A percentile compares a stretch with the other conserved stretches of the same genome.
phyloP scores from a whole-genome alignment of 805 yeast genomes.

The Hagleromyces aurorensis region DNA sequence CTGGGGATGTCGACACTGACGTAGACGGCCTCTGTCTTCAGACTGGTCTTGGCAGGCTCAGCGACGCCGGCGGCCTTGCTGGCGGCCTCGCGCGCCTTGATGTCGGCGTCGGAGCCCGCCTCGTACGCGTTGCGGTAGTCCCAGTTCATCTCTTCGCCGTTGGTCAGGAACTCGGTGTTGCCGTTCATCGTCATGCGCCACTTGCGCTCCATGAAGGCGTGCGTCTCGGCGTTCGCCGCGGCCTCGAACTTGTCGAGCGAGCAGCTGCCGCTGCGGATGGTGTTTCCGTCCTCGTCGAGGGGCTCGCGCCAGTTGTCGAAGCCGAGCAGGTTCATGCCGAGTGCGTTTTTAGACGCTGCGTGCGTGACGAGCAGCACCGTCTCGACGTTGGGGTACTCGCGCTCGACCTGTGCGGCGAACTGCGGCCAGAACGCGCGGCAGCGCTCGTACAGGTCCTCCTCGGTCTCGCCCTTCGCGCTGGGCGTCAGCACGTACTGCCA shows the following conservation, averaged over 20 bases:
- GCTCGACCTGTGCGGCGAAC: constrained; percentile 53
- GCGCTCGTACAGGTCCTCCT: constrained; percentile 58
- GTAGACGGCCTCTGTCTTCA: constrained; percentile 38
- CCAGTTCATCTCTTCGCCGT: constrained; percentile 95
- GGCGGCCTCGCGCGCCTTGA: constrained; percentile 42
- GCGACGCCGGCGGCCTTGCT: constrained; percentile 12
- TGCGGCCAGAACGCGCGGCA: constrained; percentile 44
- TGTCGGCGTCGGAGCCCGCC: constrained; percentile 87
- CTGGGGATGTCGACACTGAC: constrained; percentile 48
- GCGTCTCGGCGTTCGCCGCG: constrained; percentile 4
- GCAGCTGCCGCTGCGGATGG: constrained; percentile 73
- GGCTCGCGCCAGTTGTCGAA: constrained; percentile 43
- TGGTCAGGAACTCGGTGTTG: constrained; percentile 53
- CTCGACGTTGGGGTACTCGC: constrained; percentile 49
- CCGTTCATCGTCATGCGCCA: constrained; percentile 73
- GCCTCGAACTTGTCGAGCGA: constrained; percentile 59
- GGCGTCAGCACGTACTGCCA: constrained; percentile 58
- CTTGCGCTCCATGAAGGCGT: constrained; percentile 21
- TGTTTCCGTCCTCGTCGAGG: constrained; percentile 39
- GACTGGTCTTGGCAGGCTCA: constrained; percentile 27
- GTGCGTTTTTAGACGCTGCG: constrained; percentile 86
- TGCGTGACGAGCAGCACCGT: constrained; percentile 74
- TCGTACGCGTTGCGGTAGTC: constrained; percentile 67
- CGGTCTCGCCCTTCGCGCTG: constrained; percentile 62
- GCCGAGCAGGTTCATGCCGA: constrained; percentile 69